Percentiles rank a stretch among this genome's conserved stretches.
Conservation (phyloP, 495 filamentous ascomycete species). For the Neurospora sp. region DNA sequence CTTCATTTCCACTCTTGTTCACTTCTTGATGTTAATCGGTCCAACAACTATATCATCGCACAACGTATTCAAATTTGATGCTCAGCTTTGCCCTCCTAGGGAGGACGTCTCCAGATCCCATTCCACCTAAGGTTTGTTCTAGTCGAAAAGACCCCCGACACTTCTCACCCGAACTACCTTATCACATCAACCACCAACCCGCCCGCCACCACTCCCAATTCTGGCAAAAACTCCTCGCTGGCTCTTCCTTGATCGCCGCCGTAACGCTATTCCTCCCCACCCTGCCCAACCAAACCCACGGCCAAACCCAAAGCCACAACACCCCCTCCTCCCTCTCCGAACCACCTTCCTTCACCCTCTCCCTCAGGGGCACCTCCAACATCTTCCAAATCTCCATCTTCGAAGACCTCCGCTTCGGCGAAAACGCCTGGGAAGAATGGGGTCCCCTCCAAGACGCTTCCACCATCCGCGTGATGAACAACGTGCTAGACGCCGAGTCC, state of each 20-base stretch:
- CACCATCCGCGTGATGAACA: slow-evolving; percentile 48
- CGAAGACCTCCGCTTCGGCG: slow-evolving; percentile 59
- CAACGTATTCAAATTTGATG: background rate
- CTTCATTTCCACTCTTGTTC: background rate
- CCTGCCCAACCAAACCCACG: background rate
- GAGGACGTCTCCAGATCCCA: background rate
- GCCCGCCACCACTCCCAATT: background rate
- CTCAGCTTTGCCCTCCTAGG: background rate
- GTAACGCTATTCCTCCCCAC: background rate
- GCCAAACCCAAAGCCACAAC: background rate
- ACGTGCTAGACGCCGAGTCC: slow-evolving; percentile 47
- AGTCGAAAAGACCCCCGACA: background rate
- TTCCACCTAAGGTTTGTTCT: background rate
- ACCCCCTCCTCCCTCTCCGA: background rate
- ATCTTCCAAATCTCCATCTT: slow-evolving; percentile 49
- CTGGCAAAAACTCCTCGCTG: background rate
- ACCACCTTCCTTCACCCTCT: slow-evolving; percentile 26
- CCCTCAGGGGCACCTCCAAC: slow-evolving; percentile 15
- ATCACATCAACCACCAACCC: background rate
- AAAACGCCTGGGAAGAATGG: slow-evolving; percentile 47
- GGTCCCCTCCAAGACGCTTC: slow-evolving; percentile 48
- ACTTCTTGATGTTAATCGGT: background rate
- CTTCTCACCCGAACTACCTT: background rate
- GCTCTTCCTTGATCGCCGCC: background rate
- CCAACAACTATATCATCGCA: background rate